Base-by-base conservation (phyloP, 306 rosid genomes). In the Erythrophleum fordii region DNA sequence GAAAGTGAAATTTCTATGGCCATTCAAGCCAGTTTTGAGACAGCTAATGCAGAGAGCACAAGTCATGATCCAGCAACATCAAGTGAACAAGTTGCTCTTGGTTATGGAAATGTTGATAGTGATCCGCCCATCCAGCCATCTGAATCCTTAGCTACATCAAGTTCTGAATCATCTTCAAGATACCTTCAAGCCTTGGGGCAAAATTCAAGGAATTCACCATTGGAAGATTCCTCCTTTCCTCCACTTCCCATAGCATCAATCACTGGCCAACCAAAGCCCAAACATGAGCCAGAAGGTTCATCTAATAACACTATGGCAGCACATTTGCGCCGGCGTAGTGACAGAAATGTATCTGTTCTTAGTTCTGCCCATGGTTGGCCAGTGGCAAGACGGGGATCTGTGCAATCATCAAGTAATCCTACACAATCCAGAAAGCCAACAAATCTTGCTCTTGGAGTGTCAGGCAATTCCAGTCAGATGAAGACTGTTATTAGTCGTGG, bases 101-200 rank as follows among this genome's bases (percentile, higher is more conserved):
- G 84, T 62, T 82, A 83, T 58, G 86, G 80, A 76, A 76, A 85
- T 86, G 68, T 49, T 45, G 85, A 92, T 78, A n/a, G 82, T 67
- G 97, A 93, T 80, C 86, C 89, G 6, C 58, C 89, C 22, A 34
- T 93, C 20, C 84, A 83, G 75, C 85, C 92, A 9, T 89, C 92
- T 81, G 99, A 93, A 78, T 86, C 91, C 58, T 81, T 88, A 68
- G 83, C 75, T 69, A 75, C 83, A 3, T 45, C 80, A 23, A 91
- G 89, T 82, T 77, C 89, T 29, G 98, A 95, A 79, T 22, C 81
- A 77, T 44, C 99, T 62, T 58, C 92, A 62, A 87, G 98, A 76
- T 95, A 95, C 84, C 97, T 80, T 75, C 98, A 93, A 83, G 99
- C 99, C 53, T 85, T 95, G 85, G 97, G 99, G 23, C 89, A 85